Evolutionary conservation across 1,284 basidiomycete genomes (phyloP).

Genomic region (Caloboletus inedulis): DNA sequence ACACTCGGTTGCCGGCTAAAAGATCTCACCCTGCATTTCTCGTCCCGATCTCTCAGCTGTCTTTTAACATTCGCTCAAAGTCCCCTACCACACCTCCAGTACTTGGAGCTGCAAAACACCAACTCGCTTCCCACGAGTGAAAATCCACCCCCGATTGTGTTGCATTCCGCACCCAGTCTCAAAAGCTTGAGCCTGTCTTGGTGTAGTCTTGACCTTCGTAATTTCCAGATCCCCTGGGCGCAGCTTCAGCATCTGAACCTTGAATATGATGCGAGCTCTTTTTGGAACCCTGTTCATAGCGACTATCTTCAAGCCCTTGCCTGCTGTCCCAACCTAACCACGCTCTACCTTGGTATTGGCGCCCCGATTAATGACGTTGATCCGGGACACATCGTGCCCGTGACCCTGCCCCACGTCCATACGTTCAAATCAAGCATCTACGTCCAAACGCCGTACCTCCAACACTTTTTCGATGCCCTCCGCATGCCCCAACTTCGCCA

Average conservation of each 20-base stretch:
- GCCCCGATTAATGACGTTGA: conserved; percentile 17
- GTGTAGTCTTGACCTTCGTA: conserved; percentile 29
- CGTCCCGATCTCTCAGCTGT: conserved; percentile 25
- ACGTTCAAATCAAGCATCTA: conserved; percentile 29
- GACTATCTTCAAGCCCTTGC: conserved; percentile 29
- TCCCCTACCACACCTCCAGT: conserved; percentile 24
- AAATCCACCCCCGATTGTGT: conserved; percentile 22
- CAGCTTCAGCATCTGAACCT: conserved; percentile 31
- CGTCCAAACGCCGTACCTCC: conserved; percentile 28
- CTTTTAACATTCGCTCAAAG: conserved; percentile 32
- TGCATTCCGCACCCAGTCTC: conserved; percentile 30
- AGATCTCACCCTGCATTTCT: conserved; percentile 23
- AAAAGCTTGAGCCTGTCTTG: conserved; percentile 29
- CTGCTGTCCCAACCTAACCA: conserved; percentile 27
- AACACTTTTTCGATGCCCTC: conserved; percentile 26
- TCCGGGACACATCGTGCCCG: conserved; percentile 10
- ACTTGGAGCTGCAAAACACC: conserved; percentile 28
- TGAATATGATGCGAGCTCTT: conserved; percentile 28
- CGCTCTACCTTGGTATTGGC: conserved; percentile 30
- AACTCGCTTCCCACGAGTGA: conserved; percentile 28
- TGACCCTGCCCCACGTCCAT: conserved; percentile 29
- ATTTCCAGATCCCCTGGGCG: conserved; percentile 30
- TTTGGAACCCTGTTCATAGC: conserved; percentile 31
- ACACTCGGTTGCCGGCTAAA: conserved; percentile 22
- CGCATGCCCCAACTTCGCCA: conserved; percentile 24